These are phyloP conservation scores for Aspergillus fijiensis DNA, from an alignment of 2,329 filamentous ascomycete genomes.

Conservation along the genomic window DNA sequence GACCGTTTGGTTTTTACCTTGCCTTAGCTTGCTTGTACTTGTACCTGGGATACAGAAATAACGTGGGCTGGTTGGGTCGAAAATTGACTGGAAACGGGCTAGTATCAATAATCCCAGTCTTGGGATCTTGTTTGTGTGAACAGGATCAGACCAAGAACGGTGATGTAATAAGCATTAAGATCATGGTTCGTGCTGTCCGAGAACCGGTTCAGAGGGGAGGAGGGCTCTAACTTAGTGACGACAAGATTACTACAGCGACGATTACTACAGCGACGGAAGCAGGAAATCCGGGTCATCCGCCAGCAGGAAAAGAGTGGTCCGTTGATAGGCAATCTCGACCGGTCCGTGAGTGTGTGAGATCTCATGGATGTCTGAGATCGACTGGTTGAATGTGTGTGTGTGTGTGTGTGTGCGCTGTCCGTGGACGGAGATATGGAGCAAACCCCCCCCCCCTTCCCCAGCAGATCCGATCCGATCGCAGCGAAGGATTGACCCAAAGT, in stretches of 20 bases:
- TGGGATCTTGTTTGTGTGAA: neutral
- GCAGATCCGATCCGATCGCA: neutral
- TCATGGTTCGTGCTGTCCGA: neutral
- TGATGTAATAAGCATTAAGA: neutral
- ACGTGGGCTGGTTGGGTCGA: no score
- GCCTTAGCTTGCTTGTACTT: neutral
- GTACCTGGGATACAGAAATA: neutral
- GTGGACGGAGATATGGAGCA: neutral
- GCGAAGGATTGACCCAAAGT: neutral
- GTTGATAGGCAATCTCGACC: neutral
- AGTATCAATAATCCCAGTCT: neutral
- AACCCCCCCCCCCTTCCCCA: neutral
- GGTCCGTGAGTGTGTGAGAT: neutral
- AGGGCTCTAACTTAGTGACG: neutral
- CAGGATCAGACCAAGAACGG: neutral
- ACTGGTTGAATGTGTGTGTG: neutral
- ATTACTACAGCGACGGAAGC: neutral
- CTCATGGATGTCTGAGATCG: neutral
- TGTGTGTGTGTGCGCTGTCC: neutral
- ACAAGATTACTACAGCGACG: neutral
- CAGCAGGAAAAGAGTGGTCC: neutral
- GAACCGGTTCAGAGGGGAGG: neutral
- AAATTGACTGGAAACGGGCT: neutral
- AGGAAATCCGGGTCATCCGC: neutral
- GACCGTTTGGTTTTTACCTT: neutral